Base-by-base conservation (phyloP, 2,329 filamentous ascomycete genomes). In the Xylaria sp. region DNA sequence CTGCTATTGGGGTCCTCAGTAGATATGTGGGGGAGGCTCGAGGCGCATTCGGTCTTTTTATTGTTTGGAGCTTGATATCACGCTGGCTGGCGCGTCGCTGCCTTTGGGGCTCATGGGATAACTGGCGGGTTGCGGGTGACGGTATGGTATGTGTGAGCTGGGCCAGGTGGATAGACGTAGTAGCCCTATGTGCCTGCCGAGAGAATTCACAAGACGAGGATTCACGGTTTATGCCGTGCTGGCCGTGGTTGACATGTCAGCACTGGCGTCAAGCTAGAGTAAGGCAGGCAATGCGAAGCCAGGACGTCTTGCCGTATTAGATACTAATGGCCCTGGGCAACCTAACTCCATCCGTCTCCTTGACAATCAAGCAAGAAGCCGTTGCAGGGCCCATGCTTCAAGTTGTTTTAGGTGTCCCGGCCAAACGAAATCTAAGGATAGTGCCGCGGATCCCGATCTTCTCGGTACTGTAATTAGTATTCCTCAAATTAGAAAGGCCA, bases 361-460 rank as follows among this genome's bases (percentile, higher is more conserved):
- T 61, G 54, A 64, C 63, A 68, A 65, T 63, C 63, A 66, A 68
- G 69, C 68, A 71, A 65, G 66, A 59, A 70, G 66, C 69, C 70
- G 68, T 54, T 66, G 59, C 65, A 70, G 65, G 59, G 56, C 63
- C 57, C 52, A 63, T 62, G 61, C 61, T 60, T 66, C 61, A 60
- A 54, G 52, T 56, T 66, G 60, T 64, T 63, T 63, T 62, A 61
- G 58, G 52, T 59, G 17, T 44, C 54, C 55, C 56, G 61, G 52
- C 62, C 59, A 66, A 61, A 63, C 63, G 29, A 64, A 57, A 50
- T 58, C 46, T 47, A 47, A 24, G 54, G 46, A 44, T 51, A 48
- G 59, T 44, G 54, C 57, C 56, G 48, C 53, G 52, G 52, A 57
- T 50, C 43, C 44, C 52, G 44, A 59, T 52, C 48, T 56, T 34